A percentile compares a stretch with the other conserved stretches of the same genome.
These are phyloP conservation scores for Heliamphora exappendiculata DNA, from an alignment of 148 eudicot genomes.

Conservation along the genomic window DNA sequence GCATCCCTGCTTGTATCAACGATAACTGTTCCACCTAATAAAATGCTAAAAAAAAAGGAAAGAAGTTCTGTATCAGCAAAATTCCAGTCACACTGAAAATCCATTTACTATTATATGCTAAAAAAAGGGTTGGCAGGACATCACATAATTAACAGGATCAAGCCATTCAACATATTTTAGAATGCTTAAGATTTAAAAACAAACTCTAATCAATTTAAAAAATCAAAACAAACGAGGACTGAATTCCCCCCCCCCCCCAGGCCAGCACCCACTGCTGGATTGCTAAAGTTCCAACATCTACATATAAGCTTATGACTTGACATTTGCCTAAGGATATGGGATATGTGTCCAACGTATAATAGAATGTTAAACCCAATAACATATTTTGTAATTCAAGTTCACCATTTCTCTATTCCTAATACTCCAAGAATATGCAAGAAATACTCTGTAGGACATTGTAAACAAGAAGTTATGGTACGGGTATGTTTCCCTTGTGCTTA, in stretches of 20 bases:
- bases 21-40: conserved; percentile 36
- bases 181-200: background rate
- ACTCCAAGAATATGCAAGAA: too few species aligned
- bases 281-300: too few species aligned
- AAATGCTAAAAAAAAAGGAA: conserved; percentile 38
- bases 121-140: background rate
- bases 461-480: too few species aligned
- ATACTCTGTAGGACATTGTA: too few species aligned
- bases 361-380: too few species aligned
- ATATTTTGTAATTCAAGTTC: too few species aligned
- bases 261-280: too few species aligned
- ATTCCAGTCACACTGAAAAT: background rate
- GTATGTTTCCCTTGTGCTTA: too few species aligned
- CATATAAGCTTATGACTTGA: too few species aligned
- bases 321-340: too few species aligned
- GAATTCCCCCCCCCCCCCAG: background rate
- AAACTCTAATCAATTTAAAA: background rate
- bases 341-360: too few species aligned
- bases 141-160: background rate
- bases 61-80: conserved; percentile 5
- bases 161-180: background rate
- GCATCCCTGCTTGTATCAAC: conserved; percentile 35
- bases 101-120: background rate
- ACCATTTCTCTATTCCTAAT: too few species aligned
- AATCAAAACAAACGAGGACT: background rate